phyloP scores from a whole-genome alignment of 345 rosid genomes.

The Cardamine occulta region DNA sequence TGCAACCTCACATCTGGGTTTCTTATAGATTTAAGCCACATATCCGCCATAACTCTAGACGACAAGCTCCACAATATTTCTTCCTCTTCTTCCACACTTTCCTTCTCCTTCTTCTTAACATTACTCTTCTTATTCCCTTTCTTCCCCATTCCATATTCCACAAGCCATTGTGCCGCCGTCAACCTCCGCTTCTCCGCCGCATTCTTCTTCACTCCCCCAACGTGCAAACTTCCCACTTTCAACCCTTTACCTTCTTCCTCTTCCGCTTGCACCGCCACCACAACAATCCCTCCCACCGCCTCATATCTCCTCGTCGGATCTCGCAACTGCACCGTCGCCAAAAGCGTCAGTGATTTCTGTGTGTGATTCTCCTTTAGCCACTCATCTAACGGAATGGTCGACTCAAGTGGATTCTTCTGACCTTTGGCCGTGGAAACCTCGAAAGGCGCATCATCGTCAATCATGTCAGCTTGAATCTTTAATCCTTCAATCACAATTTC shows the following conservation, averaged over 20 bases:
- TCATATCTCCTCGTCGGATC: conserved; percentile 92
- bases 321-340: conserved; percentile 65
- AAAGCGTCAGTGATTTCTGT: conserved; percentile 50
- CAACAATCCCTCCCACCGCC: conserved; percentile 76
- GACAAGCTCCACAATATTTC: conserved; percentile 84
- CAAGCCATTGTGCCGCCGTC: conserved; percentile 90
- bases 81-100: conserved; percentile 35
- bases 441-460: conserved; percentile 83
- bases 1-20: conserved; percentile 75
- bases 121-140: conserved; percentile 62
- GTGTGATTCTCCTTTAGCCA: conserved; percentile 57
- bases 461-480: conserved; percentile 83
- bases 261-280: conserved; percentile 58
- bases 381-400: conserved; percentile 67
- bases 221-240: conserved; percentile 65
- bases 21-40: conserved; percentile 93
- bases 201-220: conserved; percentile 71
- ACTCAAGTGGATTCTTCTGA: conserved; percentile 55
- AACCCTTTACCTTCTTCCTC: conserved; percentile 59
- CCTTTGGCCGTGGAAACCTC: conserved; percentile 64
- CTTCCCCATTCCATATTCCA: conserved; percentile 72
- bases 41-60: conserved; percentile 88
- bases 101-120: conserved; percentile 57
- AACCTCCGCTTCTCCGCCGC: conserved; percentile 73
- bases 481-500: conserved; percentile 78